Evolutionary conservation across 768 basidiomycete genomes (phyloP).

Genomic region (Panellus pusillus): DNA sequence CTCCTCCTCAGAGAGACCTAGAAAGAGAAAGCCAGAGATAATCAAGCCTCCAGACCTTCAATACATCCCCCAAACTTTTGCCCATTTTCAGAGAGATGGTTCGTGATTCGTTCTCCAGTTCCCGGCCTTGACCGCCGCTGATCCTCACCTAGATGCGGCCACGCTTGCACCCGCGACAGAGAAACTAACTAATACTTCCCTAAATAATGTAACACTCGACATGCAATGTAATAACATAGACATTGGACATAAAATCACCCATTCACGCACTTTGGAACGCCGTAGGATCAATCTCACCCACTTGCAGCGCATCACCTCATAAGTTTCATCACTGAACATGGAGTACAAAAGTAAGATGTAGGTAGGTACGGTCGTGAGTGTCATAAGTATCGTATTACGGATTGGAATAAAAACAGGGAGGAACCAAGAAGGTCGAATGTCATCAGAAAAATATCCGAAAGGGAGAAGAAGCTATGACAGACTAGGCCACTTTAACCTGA

Average conservation of each 20-base stretch:
- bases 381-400: constrained; percentile 7
- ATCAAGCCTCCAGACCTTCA: constrained; percentile 76
- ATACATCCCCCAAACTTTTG: constrained; percentile 76
- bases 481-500: constrained; percentile 88
- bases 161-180: constrained; percentile 13
- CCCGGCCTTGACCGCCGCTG: not conserved
- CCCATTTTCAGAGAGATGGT: constrained; percentile 95
- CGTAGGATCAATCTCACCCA: no score
- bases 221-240: not conserved
- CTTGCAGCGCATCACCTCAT: no score
- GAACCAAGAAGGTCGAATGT: no score
- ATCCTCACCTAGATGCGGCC: constrained; percentile 12
- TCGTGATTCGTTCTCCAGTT: constrained; percentile 28
- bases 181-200: constrained; percentile 11
- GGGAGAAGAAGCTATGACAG: constrained; percentile 42
- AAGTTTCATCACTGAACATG: no score
- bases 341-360: no score
- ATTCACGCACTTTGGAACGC: no score
- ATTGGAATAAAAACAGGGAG: constrained; percentile 3
- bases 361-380: not conserved
- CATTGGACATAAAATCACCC: no score
- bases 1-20: constrained; percentile 27
- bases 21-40: constrained; percentile 44
- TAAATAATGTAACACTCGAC: not conserved
- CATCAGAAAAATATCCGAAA: constrained; percentile 1